A percentile compares a stretch with the other conserved stretches of the same genome.
Evolutionary conservation across 441 rosid genomes (phyloP).

Genomic region (Croton laevigatus): DNA sequence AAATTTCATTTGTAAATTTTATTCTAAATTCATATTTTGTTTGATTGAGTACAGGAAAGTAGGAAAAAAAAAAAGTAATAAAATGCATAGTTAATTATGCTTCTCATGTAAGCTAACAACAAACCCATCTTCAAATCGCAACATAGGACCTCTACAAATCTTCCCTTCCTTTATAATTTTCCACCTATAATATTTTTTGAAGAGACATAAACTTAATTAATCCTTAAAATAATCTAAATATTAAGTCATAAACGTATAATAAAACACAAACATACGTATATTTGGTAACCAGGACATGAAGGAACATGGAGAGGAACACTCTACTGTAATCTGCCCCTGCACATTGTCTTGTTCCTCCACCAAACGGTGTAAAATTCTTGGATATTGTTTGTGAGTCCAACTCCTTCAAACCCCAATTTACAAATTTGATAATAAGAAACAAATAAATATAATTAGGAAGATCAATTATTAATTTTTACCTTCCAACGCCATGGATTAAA

Average conservation of each 20-base stretch:
- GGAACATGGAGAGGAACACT: conserved; percentile 27
- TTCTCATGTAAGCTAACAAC: neutral
- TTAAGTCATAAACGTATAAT: neutral
- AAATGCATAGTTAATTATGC: neutral
- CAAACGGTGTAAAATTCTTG: conserved; percentile 37
- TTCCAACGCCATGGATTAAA: conserved; percentile 42
- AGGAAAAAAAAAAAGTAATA: too few species aligned
- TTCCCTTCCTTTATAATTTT: neutral
- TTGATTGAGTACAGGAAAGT: too few species aligned
- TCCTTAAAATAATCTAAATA: too few species aligned
- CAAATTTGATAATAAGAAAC: too few species aligned
- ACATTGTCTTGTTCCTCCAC: conserved; percentile 34
- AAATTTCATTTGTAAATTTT: too few species aligned
- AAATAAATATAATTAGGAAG: too few species aligned
- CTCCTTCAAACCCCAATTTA: conserved; percentile 8
- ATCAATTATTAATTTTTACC: conserved; percentile 13
- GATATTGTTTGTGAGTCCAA: conserved; percentile 4
- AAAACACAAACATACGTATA: conserved; percentile 20
- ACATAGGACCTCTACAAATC: neutral
- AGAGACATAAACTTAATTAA: too few species aligned
- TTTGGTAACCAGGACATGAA: conserved; percentile 34
- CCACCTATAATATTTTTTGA: neutral
- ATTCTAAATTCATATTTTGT: too few species aligned
- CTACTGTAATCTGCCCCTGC: conserved; percentile 30
- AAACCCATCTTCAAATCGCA: neutral